Evolutionary conservation across 805 yeast species (phyloP), one percentile per base, ranked within the genome.

Genomic region (Saccharomycopsis synnaedendra): DNA sequence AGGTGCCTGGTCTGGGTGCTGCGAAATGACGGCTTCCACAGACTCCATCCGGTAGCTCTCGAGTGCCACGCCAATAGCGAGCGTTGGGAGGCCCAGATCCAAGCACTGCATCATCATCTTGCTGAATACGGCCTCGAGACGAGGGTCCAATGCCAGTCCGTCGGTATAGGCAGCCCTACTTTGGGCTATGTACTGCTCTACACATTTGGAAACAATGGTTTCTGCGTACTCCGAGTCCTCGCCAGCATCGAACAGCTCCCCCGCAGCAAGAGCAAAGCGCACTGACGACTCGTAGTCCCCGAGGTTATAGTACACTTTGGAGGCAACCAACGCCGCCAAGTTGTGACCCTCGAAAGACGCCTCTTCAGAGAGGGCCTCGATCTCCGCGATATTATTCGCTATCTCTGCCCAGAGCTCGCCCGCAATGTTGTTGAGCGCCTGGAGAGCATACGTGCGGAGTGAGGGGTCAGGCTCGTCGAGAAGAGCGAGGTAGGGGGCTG

Each of bases 331-430:
- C 2, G 98, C 97, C 5, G 97, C 97, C 59, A 90, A 72, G 42
- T 76, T 67, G 56, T 94, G 76, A 52, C 83, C 79, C 47, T 79
- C 78, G 64, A 90, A 93, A 29, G 72, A 64, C 50, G 75, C 73
- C 62, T 90, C 95, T 66, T 93, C 97, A 59, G 82, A 88, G 47
- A 93, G 70, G 54, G 87, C 95, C 67, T 93, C 98, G 58, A 93
- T 84, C 47, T 85, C 88, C 32, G 85, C 71, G 52, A 93, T 77
- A 59, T 76, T 80, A 66, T 93, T 93, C 49, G 98, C 95, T 49
- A 93, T 85, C 69, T 93, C 97, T 3, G 98, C 87, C 98, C 98
- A 93, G 50, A 87, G 73, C 64, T 86, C 89, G 67, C 88, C 95
- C 45, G 87, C 96, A 44, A 84, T 75, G 31, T 69, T 74, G 61